A percentile compares a stretch with the other conserved stretches of the same genome.
phyloP scores from a whole-genome alignment of 106 monocot genomes.

The Agapanthus africanus region DNA sequence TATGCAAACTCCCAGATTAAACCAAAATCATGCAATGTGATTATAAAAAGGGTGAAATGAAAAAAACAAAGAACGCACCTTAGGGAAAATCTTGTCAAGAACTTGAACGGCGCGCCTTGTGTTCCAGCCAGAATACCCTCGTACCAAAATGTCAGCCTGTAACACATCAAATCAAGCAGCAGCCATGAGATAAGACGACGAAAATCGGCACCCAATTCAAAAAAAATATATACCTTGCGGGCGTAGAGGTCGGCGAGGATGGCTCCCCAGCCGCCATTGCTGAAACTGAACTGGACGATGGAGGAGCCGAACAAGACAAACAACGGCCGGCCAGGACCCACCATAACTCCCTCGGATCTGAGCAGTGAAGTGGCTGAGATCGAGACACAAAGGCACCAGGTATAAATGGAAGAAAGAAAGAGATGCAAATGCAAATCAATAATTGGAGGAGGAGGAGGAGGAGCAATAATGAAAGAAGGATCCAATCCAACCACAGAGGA shows the following conservation, averaged over 20 bases:
- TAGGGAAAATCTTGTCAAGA: conserved; percentile 59
- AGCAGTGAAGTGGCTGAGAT: too few relatives aligned
- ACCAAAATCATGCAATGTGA: too few relatives aligned
- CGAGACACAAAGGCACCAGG: too few relatives aligned
- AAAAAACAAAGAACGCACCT: conserved; percentile 18
- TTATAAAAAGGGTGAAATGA: too few relatives aligned
- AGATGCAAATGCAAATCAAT: too few relatives aligned
- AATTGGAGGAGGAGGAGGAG: too few relatives aligned
- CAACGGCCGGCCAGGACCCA: conserved; percentile 28
- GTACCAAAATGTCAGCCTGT: conserved; percentile 61
- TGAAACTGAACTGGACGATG: conserved; percentile 58
- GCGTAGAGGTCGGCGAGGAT: conserved; percentile 54
- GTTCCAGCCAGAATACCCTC: conserved; percentile 71
- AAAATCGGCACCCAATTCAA: not conserved
- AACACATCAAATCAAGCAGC: not conserved
- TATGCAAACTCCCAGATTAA: too few relatives aligned
- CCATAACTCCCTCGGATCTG: conserved; percentile 16
- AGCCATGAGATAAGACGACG: not conserved
- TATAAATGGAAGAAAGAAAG: too few relatives aligned
- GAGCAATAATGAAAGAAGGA: too few relatives aligned
- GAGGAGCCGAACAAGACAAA: conserved; percentile 68
- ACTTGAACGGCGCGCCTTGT: conserved; percentile 60
- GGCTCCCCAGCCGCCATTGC: conserved; percentile 58
- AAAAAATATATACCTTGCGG: conserved; percentile 38
- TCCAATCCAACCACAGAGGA: too few relatives aligned